Base-by-base conservation (phyloP, 768 basidiomycete species). In the Kwoniella newhampshirensis region DNA sequence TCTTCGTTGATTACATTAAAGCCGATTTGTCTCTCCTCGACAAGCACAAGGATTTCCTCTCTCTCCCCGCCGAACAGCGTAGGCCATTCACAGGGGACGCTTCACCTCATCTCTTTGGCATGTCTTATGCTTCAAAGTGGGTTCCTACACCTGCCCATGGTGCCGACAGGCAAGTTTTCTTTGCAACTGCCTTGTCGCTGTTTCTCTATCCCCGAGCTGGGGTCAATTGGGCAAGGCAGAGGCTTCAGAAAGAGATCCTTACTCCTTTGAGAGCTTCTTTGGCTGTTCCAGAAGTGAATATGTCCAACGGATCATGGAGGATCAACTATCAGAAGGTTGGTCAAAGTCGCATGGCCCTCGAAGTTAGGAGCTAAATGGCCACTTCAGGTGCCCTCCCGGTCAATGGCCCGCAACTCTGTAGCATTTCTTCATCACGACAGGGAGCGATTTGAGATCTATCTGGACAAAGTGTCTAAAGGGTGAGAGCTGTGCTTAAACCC, bases 61-160 rank as follows among this genome's bases (percentile, higher is more conserved):
- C 62, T 0, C 70, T 72, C 8, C 77, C 37, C 4, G 46, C 48
- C 5, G 40, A 52, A 1, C n/a, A 27, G 21, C 59, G 56, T 2
- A 37, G 35, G 13, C 45, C 39, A 18, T 57, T 37, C 3, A 71
- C 81, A 21, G 48, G 27, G 40, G 15, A 58, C 18, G 39, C 56
- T 2, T 59, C 62, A 2, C 62, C 66, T 8, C 42, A 58, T 25
- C 62, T 80, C 5, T 79, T 74, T 58, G 75, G 78, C 28, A 75
- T 88, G 18, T 82, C 82, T 6, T 80, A 87, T 15, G 85, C 81
- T 0, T 80, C 80, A 1, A 89, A 88, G 71, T 88, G 86, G 86
- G 86, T 86, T 0, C 86, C 87, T 0, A 82, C 82, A 1, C 83
- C 84, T 12, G 79, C 72, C 3, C 77, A 78, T 2, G 79, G 83